These are phyloP conservation scores for Trametes hirsuta DNA, from an alignment of 1,284 basidiomycete genomes.

Conservation along the genomic window DNA sequence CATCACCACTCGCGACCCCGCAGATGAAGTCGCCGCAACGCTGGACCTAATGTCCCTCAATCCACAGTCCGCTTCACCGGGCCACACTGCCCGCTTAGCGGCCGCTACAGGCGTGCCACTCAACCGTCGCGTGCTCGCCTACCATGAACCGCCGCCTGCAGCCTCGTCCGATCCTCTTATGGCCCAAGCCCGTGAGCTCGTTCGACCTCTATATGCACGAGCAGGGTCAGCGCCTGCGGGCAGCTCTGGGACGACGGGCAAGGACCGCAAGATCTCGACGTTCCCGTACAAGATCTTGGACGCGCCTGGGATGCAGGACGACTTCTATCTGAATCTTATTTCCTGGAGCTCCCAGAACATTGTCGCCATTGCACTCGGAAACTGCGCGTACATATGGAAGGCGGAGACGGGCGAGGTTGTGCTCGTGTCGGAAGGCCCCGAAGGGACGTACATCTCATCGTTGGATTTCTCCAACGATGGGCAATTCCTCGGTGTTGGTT, in stretches of 20 bases:
- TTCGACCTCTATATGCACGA: slow-evolving; percentile 71
- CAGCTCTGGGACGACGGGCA: slow-evolving; percentile 58
- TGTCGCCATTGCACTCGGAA: slow-evolving; percentile 86
- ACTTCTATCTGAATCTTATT: slow-evolving; percentile 96
- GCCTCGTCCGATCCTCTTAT: slow-evolving; percentile 71
- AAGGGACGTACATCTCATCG: slow-evolving; percentile 75
- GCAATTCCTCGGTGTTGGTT: slow-evolving; percentile 84
- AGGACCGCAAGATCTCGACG: slow-evolving; percentile 79
- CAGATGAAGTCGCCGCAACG: slow-evolving; percentile 59
- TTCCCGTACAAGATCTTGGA: slow-evolving; percentile 92
- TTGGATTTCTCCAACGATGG: slow-evolving; percentile 91
- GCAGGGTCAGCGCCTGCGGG: slow-evolving; percentile 64
- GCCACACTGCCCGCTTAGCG: slow-evolving; percentile 75
- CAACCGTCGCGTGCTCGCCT: slow-evolving; percentile 76
- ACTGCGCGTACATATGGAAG: slow-evolving; percentile 90
- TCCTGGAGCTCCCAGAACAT: slow-evolving; percentile 89
- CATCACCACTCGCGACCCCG: slow-evolving; percentile 67
- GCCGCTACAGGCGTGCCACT: slow-evolving; percentile 74
- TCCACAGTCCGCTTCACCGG: slow-evolving; percentile 64
- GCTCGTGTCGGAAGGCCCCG: slow-evolving; percentile 76
- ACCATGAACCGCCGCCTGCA: slow-evolving; percentile 75
- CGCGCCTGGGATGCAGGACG: slow-evolving; percentile 93
- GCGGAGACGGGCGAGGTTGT: slow-evolving; percentile 87
- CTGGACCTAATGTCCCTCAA: slow-evolving; percentile 67
- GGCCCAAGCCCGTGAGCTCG: slow-evolving; percentile 72